These are phyloP conservation scores for Hericium erinaceus DNA, from an alignment of 768 basidiomycete genomes.

Conservation along the genomic window DNA sequence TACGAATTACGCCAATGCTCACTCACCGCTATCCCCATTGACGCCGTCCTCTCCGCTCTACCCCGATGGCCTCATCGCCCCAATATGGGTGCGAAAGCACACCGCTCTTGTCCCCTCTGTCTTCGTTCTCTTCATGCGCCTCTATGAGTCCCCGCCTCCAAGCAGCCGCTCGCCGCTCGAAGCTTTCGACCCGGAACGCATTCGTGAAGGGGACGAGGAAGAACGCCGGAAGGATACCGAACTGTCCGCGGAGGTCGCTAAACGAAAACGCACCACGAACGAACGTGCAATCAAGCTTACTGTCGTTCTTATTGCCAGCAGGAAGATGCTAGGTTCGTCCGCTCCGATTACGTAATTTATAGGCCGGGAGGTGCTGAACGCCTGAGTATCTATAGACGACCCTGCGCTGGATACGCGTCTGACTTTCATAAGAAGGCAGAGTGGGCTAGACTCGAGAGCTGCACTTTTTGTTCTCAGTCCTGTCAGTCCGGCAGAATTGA, in stretches of 20 bases:
- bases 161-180: constrained; percentile 46
- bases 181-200: constrained; percentile 38
- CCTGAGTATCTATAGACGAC: constrained; percentile 49
- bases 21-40: constrained; percentile 91
- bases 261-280: constrained; percentile 66
- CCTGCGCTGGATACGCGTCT: constrained; percentile 73
- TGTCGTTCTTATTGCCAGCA: constrained; percentile 85
- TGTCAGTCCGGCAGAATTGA: constrained; percentile 75
- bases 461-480: constrained; percentile 93
- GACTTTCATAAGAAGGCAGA: constrained; percentile 80
- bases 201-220: constrained; percentile 45
- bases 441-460: constrained; percentile 84
- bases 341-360: neutral
- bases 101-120: constrained; percentile 86
- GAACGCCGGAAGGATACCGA: constrained; percentile 69
- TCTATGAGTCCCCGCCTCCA: constrained; percentile 58
- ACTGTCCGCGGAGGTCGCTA: constrained; percentile 70
- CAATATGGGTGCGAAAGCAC: constrained; percentile 97
- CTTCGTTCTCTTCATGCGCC: constrained; percentile 82
- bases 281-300: constrained; percentile 93
- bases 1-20: constrained; percentile 42
- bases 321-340: constrained; percentile 71
- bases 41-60: constrained; percentile 82
- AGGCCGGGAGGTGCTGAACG: neutral
- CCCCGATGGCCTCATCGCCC: constrained; percentile 94